Base-by-base conservation (phyloP, 345 rosid genomes). In the Luvunga scandens region DNA sequence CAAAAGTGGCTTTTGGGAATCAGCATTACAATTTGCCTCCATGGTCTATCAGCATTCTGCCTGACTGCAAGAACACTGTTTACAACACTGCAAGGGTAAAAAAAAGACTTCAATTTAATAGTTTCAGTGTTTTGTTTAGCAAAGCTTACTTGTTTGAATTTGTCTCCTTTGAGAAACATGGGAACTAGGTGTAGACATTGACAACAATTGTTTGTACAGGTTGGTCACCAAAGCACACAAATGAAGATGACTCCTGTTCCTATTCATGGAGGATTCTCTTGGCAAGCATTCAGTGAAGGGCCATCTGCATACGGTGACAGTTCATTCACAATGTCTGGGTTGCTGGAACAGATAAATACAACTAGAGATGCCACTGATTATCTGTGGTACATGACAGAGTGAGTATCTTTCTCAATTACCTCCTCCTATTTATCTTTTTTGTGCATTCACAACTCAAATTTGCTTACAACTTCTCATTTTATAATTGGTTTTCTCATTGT, bases 311-410 rank as follows among this genome's bases (percentile, higher is more conserved):
- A 85, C 56, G 80, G 80, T 68, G 99, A 92, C 68, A 87, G 83
- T 73, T 85, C 93, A 14, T 97, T 97, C 85, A 90, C 91, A n/a
- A 83, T 80, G 89, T 89, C 76, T 0, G 97, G 99, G 53, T 93
- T 97, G 89, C 78, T 97, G 86, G 99, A 94, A 85, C 99, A 97
- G 91, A 87, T 97, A 79, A 97, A 93, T 84, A 89, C 94, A 66
- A 97, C 99, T 34, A 87, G 98, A 82, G 99, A 97, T 85, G 79
- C 45, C 62, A 82, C 98, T 2, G 99, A 97, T 78, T 97, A 97
- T 79, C 82, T 97, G 90, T 97, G 99, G 99, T 97, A 93, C 90
- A 86, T 85, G 82, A 97, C 99, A 78, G 98, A 94, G 99, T 97
- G 80, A 91, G 99, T 89, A 64, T 45, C 76, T 36, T 66, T 34